Evolutionary conservation across 139 green algal genomes (phyloP), one percentile per base, ranked within the genome.

Genomic region (Raphidocelis subcapitata): DNA sequence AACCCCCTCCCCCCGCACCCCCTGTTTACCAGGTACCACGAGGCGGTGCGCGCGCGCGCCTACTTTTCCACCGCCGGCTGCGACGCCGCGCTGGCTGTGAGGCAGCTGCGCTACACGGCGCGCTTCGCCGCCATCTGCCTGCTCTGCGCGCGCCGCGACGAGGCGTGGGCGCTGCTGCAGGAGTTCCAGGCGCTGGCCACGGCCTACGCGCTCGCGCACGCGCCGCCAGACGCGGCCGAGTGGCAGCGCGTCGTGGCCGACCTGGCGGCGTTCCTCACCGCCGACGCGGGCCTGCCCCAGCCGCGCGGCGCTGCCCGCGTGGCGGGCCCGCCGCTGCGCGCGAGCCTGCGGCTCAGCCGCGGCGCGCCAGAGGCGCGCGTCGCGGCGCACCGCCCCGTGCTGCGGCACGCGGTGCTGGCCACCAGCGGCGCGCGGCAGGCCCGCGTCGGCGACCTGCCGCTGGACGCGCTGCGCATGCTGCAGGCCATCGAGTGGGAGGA

Each of bases 61-160:
- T n/a, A n/a, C n/a, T n/a, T n/a, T n/a, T n/a, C n/a, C n/a, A n/a
- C n/a, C n/a, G n/a, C n/a, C n/a, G n/a, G n/a, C 14, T 72, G 51
- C 24, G 76, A 77, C 69, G 52, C 60, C 33, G 77, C 70, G 31
- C 69, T 80, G 35, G 75, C 73, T 3, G 61, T 78, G 51, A 82
- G 90, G 82, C 80, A 90, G 79, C 81, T 94, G 72, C 80, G 87
- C 29, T 94, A 86, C 82, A 81, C 84, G 69, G 87, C 84, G 31
- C 85, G 89, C 66, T 93, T 91, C 81, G 78, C 89, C 24, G 72
- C 92, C 28, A 87, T 94, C 37, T 93, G 89, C 72, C 85, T 94
- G 36, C 80, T 94, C 57, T 74, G 92, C 24, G 75, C 79, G 46
- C 69, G 79, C 37, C 76, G 80, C n/a, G 80, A 89, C 8, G 82